A percentile compares a stretch with the other conserved stretches of the same genome.
These are phyloP conservation scores for Ambrosia trifida DNA, from an alignment of 129 eudicot species.

Conservation along the genomic window DNA sequence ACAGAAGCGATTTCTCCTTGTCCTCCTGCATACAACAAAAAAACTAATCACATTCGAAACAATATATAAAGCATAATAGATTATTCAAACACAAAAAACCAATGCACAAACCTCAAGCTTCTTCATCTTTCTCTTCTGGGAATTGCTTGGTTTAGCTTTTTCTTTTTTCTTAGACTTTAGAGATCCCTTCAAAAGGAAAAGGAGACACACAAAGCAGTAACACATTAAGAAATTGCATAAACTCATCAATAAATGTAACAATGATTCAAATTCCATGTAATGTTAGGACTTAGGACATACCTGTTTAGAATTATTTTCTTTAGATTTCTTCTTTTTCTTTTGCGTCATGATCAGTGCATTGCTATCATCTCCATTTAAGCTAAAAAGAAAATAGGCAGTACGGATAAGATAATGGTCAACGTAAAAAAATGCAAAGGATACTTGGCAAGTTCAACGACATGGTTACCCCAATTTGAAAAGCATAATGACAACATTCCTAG, in stretches of 20 bases:
- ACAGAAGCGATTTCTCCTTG: conserved; percentile 56
- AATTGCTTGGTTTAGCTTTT: conserved; percentile 49
- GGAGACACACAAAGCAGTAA: background rate
- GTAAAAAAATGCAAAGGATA: background rate
- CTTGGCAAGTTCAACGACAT: background rate
- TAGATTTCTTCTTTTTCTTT: conserved; percentile 48
- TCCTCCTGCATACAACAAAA: conserved; percentile 62
- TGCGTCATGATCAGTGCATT: conserved; percentile 49
- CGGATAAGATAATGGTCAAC: conserved; percentile 1
- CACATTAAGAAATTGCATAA: background rate
- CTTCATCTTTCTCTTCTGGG: conserved; percentile 78
- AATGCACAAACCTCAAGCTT: conserved; percentile 60
- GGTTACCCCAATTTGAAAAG: background rate
- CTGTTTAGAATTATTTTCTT: conserved; percentile 40
- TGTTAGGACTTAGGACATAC: conserved; percentile 29
- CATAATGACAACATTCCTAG: background rate
- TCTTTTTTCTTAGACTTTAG: conserved; percentile 40
- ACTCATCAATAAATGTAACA: background rate
- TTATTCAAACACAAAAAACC: conserved; percentile 6
- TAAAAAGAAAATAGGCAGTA: conserved; percentile 15
- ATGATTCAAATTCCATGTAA: background rate
- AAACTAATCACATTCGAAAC: conserved; percentile 15
- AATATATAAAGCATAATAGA: conserved; percentile 10
- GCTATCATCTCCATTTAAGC: conserved; percentile 51
- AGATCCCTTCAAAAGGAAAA: conserved; percentile 33